phyloP scores from a whole-genome alignment of 2,329 filamentous ascomycete genomes.

The Ascochyta fabae region DNA sequence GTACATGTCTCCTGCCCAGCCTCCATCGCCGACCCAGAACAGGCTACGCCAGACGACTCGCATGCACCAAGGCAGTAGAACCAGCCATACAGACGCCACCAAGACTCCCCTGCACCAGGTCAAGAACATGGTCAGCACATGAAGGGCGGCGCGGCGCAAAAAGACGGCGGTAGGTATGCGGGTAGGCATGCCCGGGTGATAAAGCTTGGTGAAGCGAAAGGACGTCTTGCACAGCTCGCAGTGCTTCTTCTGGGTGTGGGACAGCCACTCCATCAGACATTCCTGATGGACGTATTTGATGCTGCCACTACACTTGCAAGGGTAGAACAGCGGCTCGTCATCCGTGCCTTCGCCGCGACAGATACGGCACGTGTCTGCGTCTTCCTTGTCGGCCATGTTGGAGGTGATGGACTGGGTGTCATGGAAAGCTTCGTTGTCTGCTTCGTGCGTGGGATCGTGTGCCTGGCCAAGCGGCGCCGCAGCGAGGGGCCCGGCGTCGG shows the following conservation, averaged over 20 bases:
- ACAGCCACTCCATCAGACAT: conserved; percentile 98
- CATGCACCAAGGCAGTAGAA: conserved; percentile 88
- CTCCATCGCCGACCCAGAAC: conserved; percentile 90
- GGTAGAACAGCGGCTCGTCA: conserved; percentile 90
- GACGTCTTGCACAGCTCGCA: conserved; percentile 99
- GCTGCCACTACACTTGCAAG: conserved; percentile 98
- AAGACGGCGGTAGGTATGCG: conserved; percentile 83
- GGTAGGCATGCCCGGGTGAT: conserved; percentile 90
- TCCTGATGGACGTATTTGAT: conserved; percentile 99
- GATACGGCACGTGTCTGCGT: conserved; percentile 91
- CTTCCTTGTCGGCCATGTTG: conserved; percentile 48
- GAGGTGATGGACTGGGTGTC: conserved; percentile 49
- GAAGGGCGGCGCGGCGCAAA: conserved; percentile 75
- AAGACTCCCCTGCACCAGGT: conserved; percentile 80
- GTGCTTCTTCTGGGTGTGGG: conserved; percentile 98
- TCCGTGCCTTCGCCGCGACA: conserved; percentile 86
- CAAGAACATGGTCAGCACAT: conserved; percentile 72
- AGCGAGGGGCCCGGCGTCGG: conserved; percentile 22
- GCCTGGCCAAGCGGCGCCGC: conserved; percentile 22
- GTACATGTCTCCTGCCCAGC: conserved; percentile 61
- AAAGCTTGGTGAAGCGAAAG: conserved; percentile 97
- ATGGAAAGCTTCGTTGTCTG: conserved; percentile 10
- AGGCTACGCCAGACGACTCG: conserved; percentile 89
- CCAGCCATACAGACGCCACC: conserved; percentile 86
- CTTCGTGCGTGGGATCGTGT: conserved; percentile 9